Base-by-base conservation (phyloP, 441 rosid species). In the Biscutella auriculata region DNA sequence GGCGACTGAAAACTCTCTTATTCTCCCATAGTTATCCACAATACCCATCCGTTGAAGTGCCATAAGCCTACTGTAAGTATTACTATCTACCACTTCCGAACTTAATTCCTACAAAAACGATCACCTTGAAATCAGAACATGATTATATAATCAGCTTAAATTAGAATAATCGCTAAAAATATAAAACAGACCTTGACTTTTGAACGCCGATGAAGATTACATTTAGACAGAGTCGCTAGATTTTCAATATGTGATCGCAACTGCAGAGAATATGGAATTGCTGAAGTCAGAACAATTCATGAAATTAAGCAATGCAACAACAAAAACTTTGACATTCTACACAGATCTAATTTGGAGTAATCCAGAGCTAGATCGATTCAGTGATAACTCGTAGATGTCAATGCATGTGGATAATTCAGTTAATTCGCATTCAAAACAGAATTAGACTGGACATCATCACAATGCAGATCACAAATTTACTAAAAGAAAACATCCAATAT, bases 21-120 rank as follows among this genome's bases (percentile, higher is more conserved):
- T 83, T 59, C 87, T 83, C 73, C 88, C 97, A 59, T 88, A 88
- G 67, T 86, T 83, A 41, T 82, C 68, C 71, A 92, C 97, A 61
- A 88, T 88, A 28, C 95, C 98, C 97, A 92, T 88, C 57, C 95
- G 78, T 66, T 92, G 98, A 68, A 92, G 98, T 21, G 97, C 98
- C 97, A 92, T 88, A 19, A 88, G 97, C 78, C 98, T 79, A 69
- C 98, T 88, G 58, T 92, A 92, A 40, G 98, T 97, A 74, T 92
- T 92, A 70, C 87, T 84, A 71, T 92, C 97, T 36, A 92, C 92
- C 71, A 92, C 98, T 76, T 86, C 95, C 6, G 95, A 85, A 75
- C 98, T 92, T 85, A 86, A 73, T 68, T 88, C 98, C 98, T 92
- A 79, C 53, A 70, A 70, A 32, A 68, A 6, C 33, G 3, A 2